Base-by-base conservation (phyloP, 1,284 basidiomycete species). In the Heterobasidion occidentale region DNA sequence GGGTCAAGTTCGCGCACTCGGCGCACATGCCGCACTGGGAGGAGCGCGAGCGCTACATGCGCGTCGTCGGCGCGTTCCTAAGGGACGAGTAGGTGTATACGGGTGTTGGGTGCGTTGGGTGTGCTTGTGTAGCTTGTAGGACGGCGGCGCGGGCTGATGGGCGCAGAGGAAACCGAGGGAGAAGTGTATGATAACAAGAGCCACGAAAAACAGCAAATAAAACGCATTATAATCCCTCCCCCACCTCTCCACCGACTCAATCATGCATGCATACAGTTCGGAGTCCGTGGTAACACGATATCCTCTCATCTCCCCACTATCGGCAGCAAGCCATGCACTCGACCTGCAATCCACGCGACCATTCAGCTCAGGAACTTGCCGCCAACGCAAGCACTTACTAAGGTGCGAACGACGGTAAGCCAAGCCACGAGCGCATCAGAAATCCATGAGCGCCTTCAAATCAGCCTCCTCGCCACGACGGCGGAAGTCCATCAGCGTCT, bases 11-110 rank as follows among this genome's bases (percentile, higher is more conserved):
- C 36, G 61, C 61, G 42, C 51, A 64, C 15, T 65, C 66, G 14
- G 68, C 64, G 49, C 70, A 71, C 53, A 64, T 62, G 55, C 62
- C 68, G 20, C 62, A 64, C 52, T 63, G 59, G 50, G 70, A 71
- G 62, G 69, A 70, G 58, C 58, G 62, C 15, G 65, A 64, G 53
- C 55, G 59, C 42, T 68, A 62, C 56, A 58, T 67, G 55, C 49
- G 63, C 44, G 47, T 68, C 42, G 60, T 71, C 9, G 56, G 56
- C 8, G 60, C 62, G 17, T 71, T 70, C 33, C 55, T 63, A 3
- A 42, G 38, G 38, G 38, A 42, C 15, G 38, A 11, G 15, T 42
- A 42, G 38, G n/a, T n/a, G n/a, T n/a, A n/a, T n/a, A n/a, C n/a
- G n/a, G n/a, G n/a, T 3, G 38, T 42, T 42, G 38, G 38, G 38